Evolutionary conservation across 345 rosid species (phyloP).

Genomic region (Excoecaria agallocha): DNA sequence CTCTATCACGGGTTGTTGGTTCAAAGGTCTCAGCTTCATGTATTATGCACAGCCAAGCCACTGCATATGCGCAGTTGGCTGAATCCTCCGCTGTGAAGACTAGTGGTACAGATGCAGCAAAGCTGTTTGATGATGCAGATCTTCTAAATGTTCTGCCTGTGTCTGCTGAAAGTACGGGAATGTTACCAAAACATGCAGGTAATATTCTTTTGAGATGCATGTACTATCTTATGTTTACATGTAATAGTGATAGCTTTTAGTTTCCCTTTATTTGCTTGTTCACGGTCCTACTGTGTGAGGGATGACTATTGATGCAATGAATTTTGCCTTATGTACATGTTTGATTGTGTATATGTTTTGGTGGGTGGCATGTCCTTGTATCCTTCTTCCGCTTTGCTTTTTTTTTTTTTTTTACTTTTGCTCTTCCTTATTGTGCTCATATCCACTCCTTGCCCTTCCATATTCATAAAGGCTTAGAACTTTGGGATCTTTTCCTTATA

Average conservation of each 20-base stretch:
- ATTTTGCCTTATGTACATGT: neutral
- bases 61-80: slow-evolving; percentile 57
- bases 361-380: neutral
- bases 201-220: neutral
- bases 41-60: slow-evolving; percentile 67
- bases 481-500: neutral
- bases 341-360: neutral
- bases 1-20: slow-evolving; percentile 21
- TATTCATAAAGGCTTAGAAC: neutral
- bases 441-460: neutral
- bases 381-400: neutral
- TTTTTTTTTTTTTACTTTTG: neutral
- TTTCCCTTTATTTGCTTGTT: neutral
- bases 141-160: slow-evolving; percentile 59
- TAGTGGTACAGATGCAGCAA: slow-evolving; percentile 28
- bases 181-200: slow-evolving; percentile 67
- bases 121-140: slow-evolving; percentile 31
- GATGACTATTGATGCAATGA: neutral
- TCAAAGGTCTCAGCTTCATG: slow-evolving; percentile 33
- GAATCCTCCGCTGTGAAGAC: slow-evolving; percentile 40
- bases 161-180: slow-evolving; percentile 81
- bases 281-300: neutral
- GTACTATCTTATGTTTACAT: neutral
- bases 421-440: neutral
- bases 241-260: neutral